These are phyloP conservation scores for Alternaria brassicicola DNA, from an alignment of 2,329 filamentous ascomycete genomes.

Conservation along the genomic window DNA sequence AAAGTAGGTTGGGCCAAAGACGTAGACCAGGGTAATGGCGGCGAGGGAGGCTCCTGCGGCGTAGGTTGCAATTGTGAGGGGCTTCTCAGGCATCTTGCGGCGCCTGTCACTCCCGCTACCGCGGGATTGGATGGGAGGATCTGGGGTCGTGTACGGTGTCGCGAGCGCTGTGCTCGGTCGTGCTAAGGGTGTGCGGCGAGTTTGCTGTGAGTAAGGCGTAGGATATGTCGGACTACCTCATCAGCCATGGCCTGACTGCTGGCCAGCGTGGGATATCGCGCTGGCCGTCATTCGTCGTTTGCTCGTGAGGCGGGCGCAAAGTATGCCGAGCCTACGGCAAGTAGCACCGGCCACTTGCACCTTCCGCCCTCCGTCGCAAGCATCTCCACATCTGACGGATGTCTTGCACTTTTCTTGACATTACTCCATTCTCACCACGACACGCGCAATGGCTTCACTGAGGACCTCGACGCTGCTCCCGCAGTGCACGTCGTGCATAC, in stretches of 20 bases:
- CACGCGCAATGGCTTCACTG: slow-evolving; percentile 43
- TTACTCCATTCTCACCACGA: slow-evolving; percentile 15
- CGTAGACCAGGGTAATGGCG: slow-evolving; percentile 92
- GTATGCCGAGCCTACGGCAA: slow-evolving; percentile 28
- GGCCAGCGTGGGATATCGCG: slow-evolving; percentile 23
- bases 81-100: slow-evolving; percentile 76
- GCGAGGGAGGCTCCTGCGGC: slow-evolving; percentile 94
- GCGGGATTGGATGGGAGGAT: slow-evolving; percentile 29
- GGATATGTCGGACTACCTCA: slow-evolving; percentile 6
- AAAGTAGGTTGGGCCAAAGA: slow-evolving; percentile 96
- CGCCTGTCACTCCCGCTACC: slow-evolving; percentile 28
- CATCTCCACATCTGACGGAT: slow-evolving; percentile 32
- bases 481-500: slow-evolving; percentile 49
- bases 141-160: slow-evolving; percentile 24
- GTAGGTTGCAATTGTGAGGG: slow-evolving; percentile 84
- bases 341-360: slow-evolving; percentile 27
- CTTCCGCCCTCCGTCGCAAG: slow-evolving; percentile 31
- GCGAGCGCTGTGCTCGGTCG: slow-evolving; percentile 19
- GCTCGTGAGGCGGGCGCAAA: slow-evolving; percentile 29
- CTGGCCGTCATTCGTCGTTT: slow-evolving; percentile 38
- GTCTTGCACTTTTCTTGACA: slow-evolving; percentile 22
- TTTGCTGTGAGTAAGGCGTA: not conserved
- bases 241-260: slow-evolving; percentile 40
- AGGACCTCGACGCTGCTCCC: slow-evolving; percentile 43
- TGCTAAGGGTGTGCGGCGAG: slow-evolving; percentile 5